A percentile compares a stretch with the other conserved stretches of the same genome.
Evolutionary conservation across 2,329 filamentous ascomycete genomes (phyloP).

Genomic region (Exophiala dermatitidis): DNA sequence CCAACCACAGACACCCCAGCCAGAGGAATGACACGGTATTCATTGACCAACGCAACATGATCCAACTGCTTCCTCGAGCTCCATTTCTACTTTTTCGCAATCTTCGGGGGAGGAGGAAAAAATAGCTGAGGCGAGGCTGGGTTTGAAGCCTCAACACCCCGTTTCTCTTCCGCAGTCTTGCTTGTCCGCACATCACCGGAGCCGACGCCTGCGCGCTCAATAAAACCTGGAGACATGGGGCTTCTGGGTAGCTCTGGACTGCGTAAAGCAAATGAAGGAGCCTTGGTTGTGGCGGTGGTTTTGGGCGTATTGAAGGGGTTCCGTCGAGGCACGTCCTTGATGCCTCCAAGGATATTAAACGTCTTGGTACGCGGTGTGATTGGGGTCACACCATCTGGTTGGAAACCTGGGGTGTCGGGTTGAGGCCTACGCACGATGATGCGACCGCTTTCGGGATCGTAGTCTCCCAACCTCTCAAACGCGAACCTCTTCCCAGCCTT

Average conservation of each 20-base stretch:
- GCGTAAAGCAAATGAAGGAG: slow-evolving; percentile 16
- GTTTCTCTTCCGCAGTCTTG: slow-evolving; percentile 12
- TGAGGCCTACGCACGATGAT: slow-evolving; percentile 29
- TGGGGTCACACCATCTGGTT: slow-evolving; percentile 26
- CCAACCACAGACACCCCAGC: too few species aligned
- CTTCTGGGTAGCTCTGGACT: slow-evolving; percentile 25
- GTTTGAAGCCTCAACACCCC: slow-evolving; percentile 16
- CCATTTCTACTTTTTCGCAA: slow-evolving; percentile 14
- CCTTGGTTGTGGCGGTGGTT: slow-evolving; percentile 10
- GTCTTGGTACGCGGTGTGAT: slow-evolving; percentile 39
- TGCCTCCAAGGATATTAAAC: slow-evolving; percentile 37
- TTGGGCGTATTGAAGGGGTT: slow-evolving; percentile 28
- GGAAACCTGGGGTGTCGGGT: slow-evolving; percentile 30
- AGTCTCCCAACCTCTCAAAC: slow-evolving; percentile 29
- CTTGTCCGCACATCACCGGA: slow-evolving; percentile 16
- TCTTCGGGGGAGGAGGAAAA: slow-evolving; percentile 22
- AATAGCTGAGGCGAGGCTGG: slow-evolving; percentile 14
- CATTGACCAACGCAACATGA: too few species aligned
- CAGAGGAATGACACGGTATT: too few species aligned
- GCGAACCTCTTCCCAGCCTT: slow-evolving; percentile 33
- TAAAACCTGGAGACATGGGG: slow-evolving; percentile 23
- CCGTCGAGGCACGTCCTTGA: slow-evolving; percentile 38
- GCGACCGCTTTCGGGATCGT: slow-evolving; percentile 29
- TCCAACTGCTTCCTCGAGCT: background rate
- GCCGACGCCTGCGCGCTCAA: slow-evolving; percentile 23